Base-by-base conservation (phyloP, 2,329 filamentous ascomycete species). In the Thielaviopsis musarum region DNA sequence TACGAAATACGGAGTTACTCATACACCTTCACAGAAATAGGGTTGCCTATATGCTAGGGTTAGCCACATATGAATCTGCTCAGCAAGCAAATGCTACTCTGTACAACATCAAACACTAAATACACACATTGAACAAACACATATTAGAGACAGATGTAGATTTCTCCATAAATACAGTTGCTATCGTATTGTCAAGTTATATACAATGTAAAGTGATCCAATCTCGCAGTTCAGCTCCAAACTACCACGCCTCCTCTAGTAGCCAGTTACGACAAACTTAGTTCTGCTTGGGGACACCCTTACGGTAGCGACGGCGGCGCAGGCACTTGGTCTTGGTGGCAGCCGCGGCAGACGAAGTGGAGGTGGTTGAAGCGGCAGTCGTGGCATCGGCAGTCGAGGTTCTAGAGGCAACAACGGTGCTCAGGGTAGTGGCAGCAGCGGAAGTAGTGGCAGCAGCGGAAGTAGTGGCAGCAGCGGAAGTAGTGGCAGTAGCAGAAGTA, bases 301-400 rank as follows among this genome's bases (percentile, higher is more conserved):
- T 59, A 24, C 56, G 59, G 52, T 58, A 28, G 45, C 52, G 48
- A 22, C 60, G 60, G 17, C 60, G 60, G 34, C 52, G 52, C 45
- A 55, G 41, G 28, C 60, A 61, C 55, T 57, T 57, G 17, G 55
- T 26, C 22, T 26, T 51, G 55, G 22, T 57, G 55, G 60, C 30
- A 3, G 30, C 12, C 13, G 59, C 28, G 2, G 28, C 57, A 49
- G 55, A 55, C 13, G 52, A 55, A 41, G 30, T 56, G 41, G 24
- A 49, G n/a, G 51, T 58, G 19, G 41, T 41, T 6, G 49, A 30
- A 13, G 53, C 38, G n/a, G 48, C 24, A 53, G 59, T 58, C 19
- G 53, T 56, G 49, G 52, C 52, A 54, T 56, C 17, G 15, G 21
- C 53, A 38, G 53, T n/a, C 7, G 59, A 54, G 15, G 34, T 48